A percentile compares a stretch with the other conserved stretches of the same genome.
Evolutionary conservation across 805 yeast genomes (phyloP).

Genomic region (Dipodascus geniculatus): DNA sequence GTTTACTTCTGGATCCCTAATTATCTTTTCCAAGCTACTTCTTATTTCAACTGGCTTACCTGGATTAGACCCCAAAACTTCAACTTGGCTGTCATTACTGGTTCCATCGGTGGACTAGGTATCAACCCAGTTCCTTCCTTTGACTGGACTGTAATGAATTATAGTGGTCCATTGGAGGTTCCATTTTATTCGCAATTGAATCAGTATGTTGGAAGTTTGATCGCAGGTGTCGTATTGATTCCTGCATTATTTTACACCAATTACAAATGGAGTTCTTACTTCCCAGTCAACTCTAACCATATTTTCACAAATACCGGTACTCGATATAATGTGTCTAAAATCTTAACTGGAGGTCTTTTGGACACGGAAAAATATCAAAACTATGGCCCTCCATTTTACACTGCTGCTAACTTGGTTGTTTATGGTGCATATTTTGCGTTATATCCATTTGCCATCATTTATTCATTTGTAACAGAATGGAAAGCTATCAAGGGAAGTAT

Average conservation of each 20-base stretch:
- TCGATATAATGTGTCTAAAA: constrained; percentile 31
- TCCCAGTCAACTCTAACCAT: constrained; percentile 37
- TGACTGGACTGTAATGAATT: constrained; percentile 30
- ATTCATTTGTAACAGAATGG: constrained; percentile 37
- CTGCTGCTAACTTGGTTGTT: constrained; percentile 41
- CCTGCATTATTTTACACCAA: constrained; percentile 34
- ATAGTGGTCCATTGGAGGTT: constrained; percentile 17
- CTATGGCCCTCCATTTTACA: constrained; percentile 47
- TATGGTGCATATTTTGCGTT: constrained; percentile 42
- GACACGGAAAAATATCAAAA: constrained; percentile 34
- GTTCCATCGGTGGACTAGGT: constrained; percentile 32
- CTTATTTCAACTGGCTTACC: constrained; percentile 50
- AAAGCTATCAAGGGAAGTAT: constrained; percentile 3
- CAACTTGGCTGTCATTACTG: constrained; percentile 39
- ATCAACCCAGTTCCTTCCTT: constrained; percentile 36
- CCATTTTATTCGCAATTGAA: constrained; percentile 19
- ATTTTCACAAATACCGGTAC: constrained; percentile 34
- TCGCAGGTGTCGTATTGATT: constrained; percentile 16
- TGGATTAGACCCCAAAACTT: constrained; percentile 45
- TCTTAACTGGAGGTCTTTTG: constrained; percentile 31
- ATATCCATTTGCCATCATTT: constrained; percentile 42
- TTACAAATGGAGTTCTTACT: constrained; percentile 36
- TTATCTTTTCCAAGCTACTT: constrained; percentile 46
- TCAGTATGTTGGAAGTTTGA: constrained; percentile 10
- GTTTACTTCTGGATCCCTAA: constrained; percentile 60